Evolutionary conservation across 495 filamentous ascomycete genomes (phyloP).

Genomic region (Neurospora sublineolata): DNA sequence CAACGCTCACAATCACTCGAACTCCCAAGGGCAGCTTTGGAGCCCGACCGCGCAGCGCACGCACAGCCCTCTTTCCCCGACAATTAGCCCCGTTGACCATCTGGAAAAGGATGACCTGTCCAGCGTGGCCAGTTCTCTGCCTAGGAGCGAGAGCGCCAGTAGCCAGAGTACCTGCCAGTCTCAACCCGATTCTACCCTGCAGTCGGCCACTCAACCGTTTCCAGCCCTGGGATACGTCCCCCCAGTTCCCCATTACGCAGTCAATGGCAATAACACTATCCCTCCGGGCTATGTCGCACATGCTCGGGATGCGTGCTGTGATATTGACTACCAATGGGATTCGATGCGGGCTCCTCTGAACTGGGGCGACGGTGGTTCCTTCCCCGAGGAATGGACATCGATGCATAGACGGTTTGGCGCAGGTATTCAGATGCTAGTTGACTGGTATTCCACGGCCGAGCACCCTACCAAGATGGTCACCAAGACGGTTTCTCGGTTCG

Average conservation of each 20-base stretch:
- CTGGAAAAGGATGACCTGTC: constrained; percentile 14
- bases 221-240: constrained; percentile 47
- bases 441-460: constrained; percentile 57
- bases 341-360: constrained; percentile 63
- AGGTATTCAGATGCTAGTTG: constrained; percentile 62
- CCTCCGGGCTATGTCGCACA: constrained; percentile 81
- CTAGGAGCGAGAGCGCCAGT: constrained; percentile 11
- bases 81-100: constrained; percentile 1
- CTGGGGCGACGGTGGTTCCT: constrained; percentile 80
- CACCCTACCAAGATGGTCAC: constrained; percentile 39
- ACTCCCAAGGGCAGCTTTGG: constrained; percentile 30
- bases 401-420: constrained; percentile 85
- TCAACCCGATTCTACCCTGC: background rate
- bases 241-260: constrained; percentile 71
- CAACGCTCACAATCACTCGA: constrained; percentile 21
- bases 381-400: constrained; percentile 85
- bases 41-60: constrained; percentile 7
- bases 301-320: constrained; percentile 78
- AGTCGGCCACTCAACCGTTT: constrained; percentile 2
- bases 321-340: constrained; percentile 90
- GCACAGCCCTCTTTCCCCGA: constrained; percentile 1
- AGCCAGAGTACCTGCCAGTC: constrained; percentile 1
- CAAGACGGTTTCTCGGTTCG: constrained; percentile 16
- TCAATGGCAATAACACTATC: constrained; percentile 68
- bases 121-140: constrained; percentile 15